Evolutionary conservation across 345 rosid genomes (phyloP), one percentile per base, ranked within the genome.

Genomic region (Durio zibethinus): DNA sequence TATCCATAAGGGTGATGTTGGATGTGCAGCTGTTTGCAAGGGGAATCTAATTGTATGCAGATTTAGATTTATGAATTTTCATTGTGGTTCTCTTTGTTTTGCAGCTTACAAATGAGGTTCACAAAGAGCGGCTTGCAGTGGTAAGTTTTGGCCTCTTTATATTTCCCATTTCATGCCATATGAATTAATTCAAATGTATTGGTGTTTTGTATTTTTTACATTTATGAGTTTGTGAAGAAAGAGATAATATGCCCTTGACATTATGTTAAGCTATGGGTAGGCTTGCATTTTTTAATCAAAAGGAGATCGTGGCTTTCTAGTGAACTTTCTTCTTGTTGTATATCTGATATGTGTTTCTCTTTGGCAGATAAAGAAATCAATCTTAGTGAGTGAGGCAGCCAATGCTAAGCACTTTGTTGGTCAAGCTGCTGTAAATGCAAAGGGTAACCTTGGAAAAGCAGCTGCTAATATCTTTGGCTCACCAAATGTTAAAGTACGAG

Each of bases 61-160:
- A 60, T 29, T 70, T 16, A 68, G 54, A 29, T 16, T 27, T 29
- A 14, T 4, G 0, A 63, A 25, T 40, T 76, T 20, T 23, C 47
- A 7, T 23, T 56, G 10, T 36, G 36, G 27, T 3, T 33, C 27
- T 65, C 52, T 54, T 56, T 33, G 31, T 77, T 79, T 76, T 81
- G 80, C 94, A 96, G 98, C 79, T 83, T 78, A 84, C 88, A 82
- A 87, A 83, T 80, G 99, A 96, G 72, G 77, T 89, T 72, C 98
- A 96, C 88, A 91, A 92, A 83, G 99, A 96, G 84, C 87, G 99
- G 79, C 90, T 91, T 63, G 93, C 91, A 70, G 90, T 14, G 16
- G 98, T 96, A 84, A 86, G 97, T 86, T 82, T 78, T 70, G 23
- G 5, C 54, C 54, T 57, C 21, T 52, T 35, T 50, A 65, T 73